These are phyloP conservation scores for Suillus placidus DNA, from an alignment of 768 basidiomycete genomes.

Conservation along the genomic window DNA sequence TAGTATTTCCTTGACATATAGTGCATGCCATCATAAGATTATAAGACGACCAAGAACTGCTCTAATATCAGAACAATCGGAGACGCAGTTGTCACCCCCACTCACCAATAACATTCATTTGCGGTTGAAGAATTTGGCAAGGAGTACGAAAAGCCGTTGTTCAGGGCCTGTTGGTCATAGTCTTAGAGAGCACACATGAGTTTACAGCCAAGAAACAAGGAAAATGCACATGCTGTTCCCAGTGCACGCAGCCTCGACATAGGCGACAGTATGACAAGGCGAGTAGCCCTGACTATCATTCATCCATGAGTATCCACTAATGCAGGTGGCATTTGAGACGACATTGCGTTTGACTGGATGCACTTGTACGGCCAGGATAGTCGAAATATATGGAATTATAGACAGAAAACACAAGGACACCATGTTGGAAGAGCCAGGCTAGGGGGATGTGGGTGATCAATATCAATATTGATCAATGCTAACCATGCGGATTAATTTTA, in stretches of 20 bases:
- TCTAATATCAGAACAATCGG: background rate
- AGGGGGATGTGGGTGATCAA: background rate
- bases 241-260: conserved; percentile 32
- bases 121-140: conserved; percentile 26
- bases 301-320: conserved; percentile 28
- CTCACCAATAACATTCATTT: conserved; percentile 34
- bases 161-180: conserved; percentile 29
- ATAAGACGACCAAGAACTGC: conserved; percentile 59
- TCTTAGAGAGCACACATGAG: conserved; percentile 12
- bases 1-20: conserved; percentile 45
- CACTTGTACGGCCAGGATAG: conserved; percentile 6
- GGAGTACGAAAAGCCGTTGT: conserved; percentile 21
- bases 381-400: background rate
- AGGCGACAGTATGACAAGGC: conserved; percentile 31
- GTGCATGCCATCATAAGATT: conserved; percentile 57
- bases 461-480: background rate
- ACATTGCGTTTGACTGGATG: conserved; percentile 18
- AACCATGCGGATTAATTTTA: background rate
- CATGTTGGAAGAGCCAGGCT: background rate
- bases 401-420: background rate
- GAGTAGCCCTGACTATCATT: conserved; percentile 14
- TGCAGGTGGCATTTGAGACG: conserved; percentile 21
- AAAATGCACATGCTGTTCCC: conserved; percentile 26
- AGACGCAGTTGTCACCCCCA: background rate
- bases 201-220: background rate